phyloP scores from a whole-genome alignment of 805 yeast species.

The Cyberlindnera mycetangii region DNA sequence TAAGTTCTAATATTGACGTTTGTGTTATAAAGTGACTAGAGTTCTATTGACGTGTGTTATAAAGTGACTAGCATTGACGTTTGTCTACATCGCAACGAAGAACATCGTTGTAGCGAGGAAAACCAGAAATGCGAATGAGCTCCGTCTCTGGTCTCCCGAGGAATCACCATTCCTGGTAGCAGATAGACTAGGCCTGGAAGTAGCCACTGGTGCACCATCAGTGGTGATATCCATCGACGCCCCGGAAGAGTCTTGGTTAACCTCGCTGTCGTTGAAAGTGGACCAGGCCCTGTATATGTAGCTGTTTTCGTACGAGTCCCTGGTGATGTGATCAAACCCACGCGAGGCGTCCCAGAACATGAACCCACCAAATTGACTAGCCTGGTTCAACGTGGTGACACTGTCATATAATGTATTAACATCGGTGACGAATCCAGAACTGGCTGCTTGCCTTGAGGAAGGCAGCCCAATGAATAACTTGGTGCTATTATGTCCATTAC shows the following conservation, averaged over 20 bases:
- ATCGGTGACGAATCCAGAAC: conserved; percentile 50
- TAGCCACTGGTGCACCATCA: background rate
- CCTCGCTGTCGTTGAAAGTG: conserved; percentile 14
- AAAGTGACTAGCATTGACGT: no score
- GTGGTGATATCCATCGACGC: conserved; percentile 7
- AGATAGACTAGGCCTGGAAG: background rate
- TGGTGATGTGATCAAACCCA: conserved; percentile 43
- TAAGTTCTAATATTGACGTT: no score
- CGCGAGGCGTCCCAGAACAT: conserved; percentile 91
- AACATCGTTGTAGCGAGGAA: background rate
- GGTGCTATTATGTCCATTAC: conserved; percentile 39
- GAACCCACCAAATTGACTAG: conserved; percentile 69
- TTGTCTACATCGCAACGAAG: background rate
- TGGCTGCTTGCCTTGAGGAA: conserved; percentile 49
- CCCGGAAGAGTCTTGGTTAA: conserved; percentile 9
- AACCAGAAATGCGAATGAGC: background rate
- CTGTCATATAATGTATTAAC: conserved; percentile 33
- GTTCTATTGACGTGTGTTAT: no score
- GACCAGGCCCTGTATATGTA: conserved; percentile 25
- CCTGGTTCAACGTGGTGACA: conserved; percentile 19
- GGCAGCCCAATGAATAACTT: conserved; percentile 64
- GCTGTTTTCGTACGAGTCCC: conserved; percentile 30
- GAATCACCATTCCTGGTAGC: background rate
- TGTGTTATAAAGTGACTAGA: no score
- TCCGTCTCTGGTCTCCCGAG: background rate